Evolutionary conservation across 345 rosid genomes (phyloP).

Genomic region (Excoecaria cochinchinensis): DNA sequence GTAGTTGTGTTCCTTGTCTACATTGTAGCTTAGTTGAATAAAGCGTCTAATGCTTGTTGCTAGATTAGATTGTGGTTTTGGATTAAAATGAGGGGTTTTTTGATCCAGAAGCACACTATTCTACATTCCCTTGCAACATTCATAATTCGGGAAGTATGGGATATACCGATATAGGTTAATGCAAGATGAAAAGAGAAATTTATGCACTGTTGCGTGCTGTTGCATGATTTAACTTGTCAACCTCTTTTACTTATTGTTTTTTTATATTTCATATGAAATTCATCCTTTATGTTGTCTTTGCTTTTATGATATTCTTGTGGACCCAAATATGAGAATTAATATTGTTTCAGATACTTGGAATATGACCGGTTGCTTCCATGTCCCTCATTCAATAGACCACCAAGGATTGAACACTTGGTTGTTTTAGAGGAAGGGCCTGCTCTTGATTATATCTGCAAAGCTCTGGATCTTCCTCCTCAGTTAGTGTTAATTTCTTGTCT

Average conservation of each 20-base stretch:
- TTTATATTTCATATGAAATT: background rate
- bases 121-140: background rate
- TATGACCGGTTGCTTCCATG: slow-evolving; percentile 78
- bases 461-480: slow-evolving; percentile 82
- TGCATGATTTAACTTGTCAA: background rate
- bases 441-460: slow-evolving; percentile 53
- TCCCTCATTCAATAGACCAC: slow-evolving; percentile 53
- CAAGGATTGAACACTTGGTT: slow-evolving; percentile 83
- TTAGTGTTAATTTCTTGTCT: slow-evolving; percentile 37
- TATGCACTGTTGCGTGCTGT: background rate
- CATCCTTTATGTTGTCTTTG: background rate
- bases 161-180: background rate
- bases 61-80: background rate
- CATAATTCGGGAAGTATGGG: background rate
- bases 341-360: slow-evolving; percentile 50
- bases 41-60: background rate
- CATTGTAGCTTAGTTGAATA: background rate
- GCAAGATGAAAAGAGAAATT: background rate
- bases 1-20: too few species aligned
- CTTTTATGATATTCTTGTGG: background rate
- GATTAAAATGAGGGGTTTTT: background rate
- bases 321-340: background rate
- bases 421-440: slow-evolving; percentile 64
- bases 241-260: background rate
- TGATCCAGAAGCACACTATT: background rate